These are phyloP conservation scores for Pseudocercospora fuligena DNA, from an alignment of 2,329 filamentous ascomycete genomes.

Conservation along the genomic window DNA sequence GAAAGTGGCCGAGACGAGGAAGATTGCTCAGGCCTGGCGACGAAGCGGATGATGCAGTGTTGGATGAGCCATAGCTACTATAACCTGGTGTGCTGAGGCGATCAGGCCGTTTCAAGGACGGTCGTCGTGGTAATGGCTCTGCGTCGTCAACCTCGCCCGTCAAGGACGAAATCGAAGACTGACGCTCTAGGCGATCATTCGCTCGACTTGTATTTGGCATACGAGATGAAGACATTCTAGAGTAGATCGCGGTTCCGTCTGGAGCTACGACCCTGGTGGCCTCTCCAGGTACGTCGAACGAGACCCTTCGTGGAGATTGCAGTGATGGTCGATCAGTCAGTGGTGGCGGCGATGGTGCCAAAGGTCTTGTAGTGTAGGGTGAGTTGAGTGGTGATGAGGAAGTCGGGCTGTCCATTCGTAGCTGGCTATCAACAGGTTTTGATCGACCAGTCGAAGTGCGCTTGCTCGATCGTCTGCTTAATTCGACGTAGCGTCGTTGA, in stretches of 20 bases:
- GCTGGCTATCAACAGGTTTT: conserved; percentile 16
- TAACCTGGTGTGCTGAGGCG: conserved; percentile 20
- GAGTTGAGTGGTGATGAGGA: conserved; percentile 26
- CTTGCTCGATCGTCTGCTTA: conserved; percentile 29
- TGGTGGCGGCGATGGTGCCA: conserved; percentile 27
- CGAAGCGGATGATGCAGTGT: conserved; percentile 16
- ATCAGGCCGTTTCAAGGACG: conserved; percentile 10
- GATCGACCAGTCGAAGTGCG: conserved; percentile 28
- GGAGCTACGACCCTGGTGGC: conserved; percentile 21
- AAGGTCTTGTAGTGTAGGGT: conserved; percentile 24
- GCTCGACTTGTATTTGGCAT: conserved; percentile 26
- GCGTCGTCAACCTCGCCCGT: conserved; percentile 27
- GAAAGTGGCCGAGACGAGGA: conserved; percentile 19
- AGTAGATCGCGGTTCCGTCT: conserved; percentile 36
- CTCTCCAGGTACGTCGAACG: conserved; percentile 14
- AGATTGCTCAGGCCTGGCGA: conserved; percentile 32
- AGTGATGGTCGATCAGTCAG: conserved; percentile 10
- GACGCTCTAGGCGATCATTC: conserved; percentile 24
- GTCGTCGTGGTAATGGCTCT: conserved; percentile 6
- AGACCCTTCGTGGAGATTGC: conserved; percentile 14
- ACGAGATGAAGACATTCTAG: conserved; percentile 18
- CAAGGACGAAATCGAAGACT: conserved; percentile 17
- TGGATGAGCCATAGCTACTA: conserved; percentile 11
- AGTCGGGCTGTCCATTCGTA: conserved; percentile 27
- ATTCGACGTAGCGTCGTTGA: conserved; percentile 29